Evolutionary conservation across 2,329 filamentous ascomycete genomes (phyloP).

Genomic region (Diplodia intermedia): DNA sequence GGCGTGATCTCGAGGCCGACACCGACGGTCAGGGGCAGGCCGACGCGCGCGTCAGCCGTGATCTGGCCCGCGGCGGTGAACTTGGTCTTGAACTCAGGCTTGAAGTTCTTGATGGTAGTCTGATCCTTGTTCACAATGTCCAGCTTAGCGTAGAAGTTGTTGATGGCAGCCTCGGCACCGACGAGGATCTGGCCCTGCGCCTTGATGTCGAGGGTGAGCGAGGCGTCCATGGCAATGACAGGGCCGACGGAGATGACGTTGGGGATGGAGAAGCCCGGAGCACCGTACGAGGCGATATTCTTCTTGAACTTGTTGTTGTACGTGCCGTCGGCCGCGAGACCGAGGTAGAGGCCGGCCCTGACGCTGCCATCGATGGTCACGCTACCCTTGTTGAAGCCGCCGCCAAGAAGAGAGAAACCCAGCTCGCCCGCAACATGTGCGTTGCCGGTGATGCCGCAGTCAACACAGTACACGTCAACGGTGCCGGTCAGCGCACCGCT

Average conservation of each 20-base stretch:
- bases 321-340: slow-evolving; percentile 2
- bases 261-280: slow-evolving; percentile 17
- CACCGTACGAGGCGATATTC: slow-evolving; percentile 3
- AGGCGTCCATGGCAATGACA: slow-evolving; percentile 15
- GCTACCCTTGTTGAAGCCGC: slow-evolving; percentile 11
- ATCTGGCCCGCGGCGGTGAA: slow-evolving; percentile 12
- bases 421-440: slow-evolving; percentile 11
- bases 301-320: slow-evolving; percentile 16
- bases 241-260: slow-evolving; percentile 22
- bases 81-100: slow-evolving; percentile 3
- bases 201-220: neutral
- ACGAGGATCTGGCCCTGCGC: slow-evolving; percentile 18
- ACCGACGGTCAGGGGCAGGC: slow-evolving; percentile 11
- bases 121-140: slow-evolving; percentile 7
- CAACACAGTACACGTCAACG: slow-evolving; percentile 16
- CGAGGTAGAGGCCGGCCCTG: neutral
- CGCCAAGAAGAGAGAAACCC: slow-evolving; percentile 5
- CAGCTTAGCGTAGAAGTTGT: slow-evolving; percentile 14
- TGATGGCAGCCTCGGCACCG: neutral
- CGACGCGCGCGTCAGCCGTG: slow-evolving; percentile 5
- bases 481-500: neutral
- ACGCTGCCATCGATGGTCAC: slow-evolving; percentile 6
- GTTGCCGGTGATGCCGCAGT: slow-evolving; percentile 9
- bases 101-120: slow-evolving; percentile 6
- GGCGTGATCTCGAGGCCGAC: slow-evolving; percentile 20